A percentile compares a stretch with the other conserved stretches of the same genome.
Conservation (phyloP, 176 grass and related monocot species). For the Carex parvula region DNA sequence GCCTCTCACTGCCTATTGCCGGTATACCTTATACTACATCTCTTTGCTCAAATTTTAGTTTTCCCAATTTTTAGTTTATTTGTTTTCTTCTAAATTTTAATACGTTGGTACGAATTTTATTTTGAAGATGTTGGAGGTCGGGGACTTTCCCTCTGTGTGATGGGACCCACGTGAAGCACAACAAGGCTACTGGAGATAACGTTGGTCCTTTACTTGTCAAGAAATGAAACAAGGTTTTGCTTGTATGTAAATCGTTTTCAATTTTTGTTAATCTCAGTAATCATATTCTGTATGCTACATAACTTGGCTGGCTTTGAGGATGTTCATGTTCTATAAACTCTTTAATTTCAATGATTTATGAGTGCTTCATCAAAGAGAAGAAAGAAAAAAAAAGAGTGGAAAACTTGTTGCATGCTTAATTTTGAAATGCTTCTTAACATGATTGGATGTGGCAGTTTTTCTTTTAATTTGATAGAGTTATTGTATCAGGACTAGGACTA, state of each 20-base stretch:
- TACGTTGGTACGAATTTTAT: background rate
- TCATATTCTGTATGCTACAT: slow-evolving; percentile 11
- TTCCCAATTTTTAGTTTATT: background rate
- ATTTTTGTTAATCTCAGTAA: background rate
- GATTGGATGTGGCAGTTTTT: background rate
- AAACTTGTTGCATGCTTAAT: no score
- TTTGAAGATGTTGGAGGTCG: slow-evolving; percentile 83
- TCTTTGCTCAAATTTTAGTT: background rate
- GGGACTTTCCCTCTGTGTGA: slow-evolving; percentile 93
- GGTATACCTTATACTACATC: slow-evolving; percentile 30
- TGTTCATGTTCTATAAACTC: background rate
- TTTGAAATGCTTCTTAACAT: no score
- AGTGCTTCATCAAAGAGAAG: background rate
- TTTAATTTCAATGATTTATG: background rate
- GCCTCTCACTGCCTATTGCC: slow-evolving; percentile 83
- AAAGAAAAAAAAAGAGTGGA: no score
- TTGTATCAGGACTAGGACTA: background rate
- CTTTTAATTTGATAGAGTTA: background rate
- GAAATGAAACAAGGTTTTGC: slow-evolving; percentile 37
- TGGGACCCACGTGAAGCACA: slow-evolving; percentile 90
- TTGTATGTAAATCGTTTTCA: background rate
- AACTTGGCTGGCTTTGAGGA: background rate
- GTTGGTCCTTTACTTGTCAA: slow-evolving; percentile 85
- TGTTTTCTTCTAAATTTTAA: background rate
- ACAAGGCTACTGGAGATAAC: slow-evolving; percentile 91